Base-by-base conservation (phyloP, 2,329 filamentous ascomycete genomes). In the Talaromyces sp. region DNA sequence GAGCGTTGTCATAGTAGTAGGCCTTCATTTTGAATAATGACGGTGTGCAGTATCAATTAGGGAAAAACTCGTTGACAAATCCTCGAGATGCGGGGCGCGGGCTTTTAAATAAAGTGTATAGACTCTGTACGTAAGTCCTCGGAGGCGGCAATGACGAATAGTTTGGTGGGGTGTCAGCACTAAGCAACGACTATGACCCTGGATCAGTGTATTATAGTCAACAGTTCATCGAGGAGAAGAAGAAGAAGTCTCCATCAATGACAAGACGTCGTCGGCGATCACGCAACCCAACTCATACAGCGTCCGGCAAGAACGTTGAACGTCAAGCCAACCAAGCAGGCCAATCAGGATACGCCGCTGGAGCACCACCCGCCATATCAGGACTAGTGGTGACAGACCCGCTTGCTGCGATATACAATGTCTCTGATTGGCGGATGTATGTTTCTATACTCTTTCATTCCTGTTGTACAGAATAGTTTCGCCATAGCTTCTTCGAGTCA, bases 1-100 rank as follows among this genome's bases (percentile, higher is more conserved):
- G 79, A 65, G 81, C 74, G 74, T 89, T 88, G 73, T 89, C 87
- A 74, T 81, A 89, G 83, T 84, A 89, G 77, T 89, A 89, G 64
- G 87, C 87, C 72, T 81, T 87, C 87, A 89, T 89, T 59, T 65
- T 83, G 67, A 52, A 52, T 29, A 52, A 52, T 29, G 19, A 21
- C 9, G 2, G 21, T 24, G 11, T 21, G 43, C n/a, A 46, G 43
- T 43, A 19, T 46, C n/a, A 46, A 46, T 24, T 21, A 9, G 17
- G 7, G 3, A 46, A 46, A 11, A 24, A 19, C 11, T 46, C 14
- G 43, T 46, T 46, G 19, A 24, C 8, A 24, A 24, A 46, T 24
- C 9, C 7, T 19, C 43, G n/a, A 21, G n/a, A 46, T 46, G 43
- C 43, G 43, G 43, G n/a, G 43, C 43, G 19, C 19, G n/a, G 43